A percentile compares a stretch with the other conserved stretches of the same genome.
Evolutionary conservation across 257 asterid genomes (phyloP).

Genomic region (Solanum infundibuliforme): DNA sequence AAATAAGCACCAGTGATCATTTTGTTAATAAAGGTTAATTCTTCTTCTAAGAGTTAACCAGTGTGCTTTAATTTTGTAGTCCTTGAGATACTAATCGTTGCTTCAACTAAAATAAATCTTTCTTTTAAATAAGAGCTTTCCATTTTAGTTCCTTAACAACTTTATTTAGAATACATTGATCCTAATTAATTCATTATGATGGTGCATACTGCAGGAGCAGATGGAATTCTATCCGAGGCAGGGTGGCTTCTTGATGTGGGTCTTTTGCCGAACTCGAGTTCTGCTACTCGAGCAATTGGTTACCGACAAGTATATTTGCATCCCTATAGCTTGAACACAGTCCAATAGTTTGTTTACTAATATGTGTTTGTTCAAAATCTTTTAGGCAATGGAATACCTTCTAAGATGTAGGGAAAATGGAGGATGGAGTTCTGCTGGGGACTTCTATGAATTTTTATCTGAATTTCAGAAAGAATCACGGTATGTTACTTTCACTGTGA

Average conservation of each 20-base stretch:
- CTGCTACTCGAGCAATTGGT: slow-evolving; percentile 95
- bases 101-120: not conserved
- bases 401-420: slow-evolving; percentile 55
- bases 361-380: not conserved
- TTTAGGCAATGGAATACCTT: slow-evolving; percentile 87
- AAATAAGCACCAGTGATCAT: not conserved
- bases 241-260: slow-evolving; percentile 87
- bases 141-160: not conserved
- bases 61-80: not conserved
- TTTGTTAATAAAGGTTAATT: not conserved
- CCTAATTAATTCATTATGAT: not conserved
- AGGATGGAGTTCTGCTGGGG: slow-evolving; percentile 59
- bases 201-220: slow-evolving; percentile 26
- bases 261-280: slow-evolving; percentile 73
- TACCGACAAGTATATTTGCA: slow-evolving; percentile 68
- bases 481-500: slow-evolving; percentile 17
- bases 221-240: slow-evolving; percentile 79
- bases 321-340: not conserved
- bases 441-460: slow-evolving; percentile 46
- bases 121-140: not conserved
- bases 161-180: not conserved
- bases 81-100: not conserved
- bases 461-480: slow-evolving; percentile 83
- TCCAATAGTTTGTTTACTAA: not conserved
- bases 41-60: not conserved